Evolutionary conservation across 257 asterid genomes (phyloP), one percentile per base, ranked within the genome.

Genomic region (Voacanga thouarsii): DNA sequence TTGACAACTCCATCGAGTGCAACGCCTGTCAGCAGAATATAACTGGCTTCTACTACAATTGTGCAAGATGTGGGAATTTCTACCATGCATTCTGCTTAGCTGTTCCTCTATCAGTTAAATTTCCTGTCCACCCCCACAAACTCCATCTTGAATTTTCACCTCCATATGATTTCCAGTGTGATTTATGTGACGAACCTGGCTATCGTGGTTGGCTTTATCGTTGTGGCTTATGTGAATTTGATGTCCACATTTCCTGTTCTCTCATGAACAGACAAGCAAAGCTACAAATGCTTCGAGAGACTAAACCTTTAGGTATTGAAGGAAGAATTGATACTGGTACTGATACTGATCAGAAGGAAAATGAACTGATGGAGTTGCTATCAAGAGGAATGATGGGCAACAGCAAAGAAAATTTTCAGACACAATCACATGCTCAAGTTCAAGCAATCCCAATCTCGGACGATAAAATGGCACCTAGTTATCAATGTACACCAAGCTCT

Each of bases 161-260:
- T 24, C 85, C 86, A 0, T 89, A 88, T 50, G 89, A 88, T 66
- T 89, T 89, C 76, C 81, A 75, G 80, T 89, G 94, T 57, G 94
- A 85, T 78, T 64, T 86, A 21, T 88, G 94, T 59, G 67, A 85
- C 15, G 53, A 64, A 65, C 85, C 87, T 26, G 80, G 87, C 68
- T 82, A 79, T 67, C 68, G 21, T 28, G 90, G 89, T 11, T 88
- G 94, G 92, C 89, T 86, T 64, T 85, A 89, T 49, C 84, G 82
- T 11, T 89, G 89, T 59, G 50, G 82, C 43, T n/a, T 77, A 3
- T 88, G 90, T 55, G 89, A 86, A 80, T 86, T 89, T 64, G 94
- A 89, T 78, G 87, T 85, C 45, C 94, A 89, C 77, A 79, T 83
- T 75, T 83, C 88, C 1, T 89, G 94, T 78, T 85, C 88, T 59